Conservation (phyloP, 2,329 filamentous ascomycete genomes). For the Sclerotinia nivalis region DNA sequence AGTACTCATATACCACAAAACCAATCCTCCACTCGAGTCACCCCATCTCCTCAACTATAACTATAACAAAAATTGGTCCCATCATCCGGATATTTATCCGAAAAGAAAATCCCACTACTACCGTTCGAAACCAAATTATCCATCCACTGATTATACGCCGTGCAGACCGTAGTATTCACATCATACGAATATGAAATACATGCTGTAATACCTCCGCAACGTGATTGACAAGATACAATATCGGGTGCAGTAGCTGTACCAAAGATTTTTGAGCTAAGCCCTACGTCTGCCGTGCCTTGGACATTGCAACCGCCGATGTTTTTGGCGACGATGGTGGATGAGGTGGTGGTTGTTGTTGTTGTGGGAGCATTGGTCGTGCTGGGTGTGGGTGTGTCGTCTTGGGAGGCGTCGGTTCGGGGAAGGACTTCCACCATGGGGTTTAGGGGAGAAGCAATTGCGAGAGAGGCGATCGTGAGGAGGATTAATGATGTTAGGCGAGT, state of each 20-base stretch:
- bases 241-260: neutral
- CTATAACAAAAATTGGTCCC: constrained; percentile 16
- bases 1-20: neutral
- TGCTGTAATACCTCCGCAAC: neutral
- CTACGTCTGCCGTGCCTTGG: constrained; percentile 13
- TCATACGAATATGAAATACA: constrained; percentile 21
- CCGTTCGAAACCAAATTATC: constrained; percentile 12
- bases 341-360: neutral
- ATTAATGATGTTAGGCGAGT: neutral
- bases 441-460: neutral
- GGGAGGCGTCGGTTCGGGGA: neutral
- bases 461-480: neutral
- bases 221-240: neutral
- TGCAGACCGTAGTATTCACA: neutral
- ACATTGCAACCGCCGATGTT: constrained; percentile 16
- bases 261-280: neutral
- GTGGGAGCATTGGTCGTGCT: neutral
- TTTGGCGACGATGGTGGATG: constrained; percentile 4
- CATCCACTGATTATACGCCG: constrained; percentile 4
- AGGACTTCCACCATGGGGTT: neutral
- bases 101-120: constrained; percentile 11
- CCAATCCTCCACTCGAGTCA: too few species aligned
- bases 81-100: constrained; percentile 21
- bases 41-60: neutral
- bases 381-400: neutral